phyloP scores from a whole-genome alignment of 1,284 basidiomycete genomes.

The Malassezia furfur region DNA sequence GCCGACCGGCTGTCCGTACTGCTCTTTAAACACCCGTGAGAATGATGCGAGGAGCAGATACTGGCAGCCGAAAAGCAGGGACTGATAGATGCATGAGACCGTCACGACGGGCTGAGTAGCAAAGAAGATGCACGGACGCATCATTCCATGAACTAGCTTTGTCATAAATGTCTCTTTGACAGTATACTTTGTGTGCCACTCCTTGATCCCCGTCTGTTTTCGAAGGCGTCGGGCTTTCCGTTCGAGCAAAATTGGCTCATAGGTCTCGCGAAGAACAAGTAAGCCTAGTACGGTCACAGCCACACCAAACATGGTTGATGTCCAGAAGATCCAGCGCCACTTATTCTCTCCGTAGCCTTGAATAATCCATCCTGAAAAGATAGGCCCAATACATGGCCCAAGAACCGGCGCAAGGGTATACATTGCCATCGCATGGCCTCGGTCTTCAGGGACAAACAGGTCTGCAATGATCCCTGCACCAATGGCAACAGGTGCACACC shows the following conservation, averaged over 20 bases:
- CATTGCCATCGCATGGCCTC: constrained; percentile 25
- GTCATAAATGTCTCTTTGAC: constrained; percentile 43
- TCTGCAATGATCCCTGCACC: constrained; percentile 62
- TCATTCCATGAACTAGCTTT: constrained; percentile 45
- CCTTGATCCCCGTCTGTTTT: constrained; percentile 48
- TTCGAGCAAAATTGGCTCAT: constrained; percentile 42
- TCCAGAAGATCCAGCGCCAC: constrained; percentile 34
- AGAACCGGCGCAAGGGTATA: constrained; percentile 55
- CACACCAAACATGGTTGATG: constrained; percentile 25
- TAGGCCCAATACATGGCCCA: constrained; percentile 28
- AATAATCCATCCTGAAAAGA: constrained; percentile 27
- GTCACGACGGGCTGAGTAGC: constrained; percentile 53
- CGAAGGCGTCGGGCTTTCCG: constrained; percentile 50
- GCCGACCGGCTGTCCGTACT: constrained; percentile 49
- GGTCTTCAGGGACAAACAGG: constrained; percentile 58
- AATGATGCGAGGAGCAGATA: constrained; percentile 61
- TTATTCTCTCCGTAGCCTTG: constrained; percentile 18
- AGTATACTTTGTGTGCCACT: constrained; percentile 30
- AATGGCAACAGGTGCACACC: constrained; percentile 36
- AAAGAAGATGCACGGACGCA: constrained; percentile 53
- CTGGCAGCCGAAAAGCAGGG: constrained; percentile 40
- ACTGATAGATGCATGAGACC: constrained; percentile 53
- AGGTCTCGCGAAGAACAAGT: constrained; percentile 43
- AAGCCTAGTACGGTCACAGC: constrained; percentile 27
- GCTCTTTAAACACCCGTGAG: constrained; percentile 56